phyloP scores from a whole-genome alignment of 208 protist species.

The Acanthamoeba castellanii region DNA sequence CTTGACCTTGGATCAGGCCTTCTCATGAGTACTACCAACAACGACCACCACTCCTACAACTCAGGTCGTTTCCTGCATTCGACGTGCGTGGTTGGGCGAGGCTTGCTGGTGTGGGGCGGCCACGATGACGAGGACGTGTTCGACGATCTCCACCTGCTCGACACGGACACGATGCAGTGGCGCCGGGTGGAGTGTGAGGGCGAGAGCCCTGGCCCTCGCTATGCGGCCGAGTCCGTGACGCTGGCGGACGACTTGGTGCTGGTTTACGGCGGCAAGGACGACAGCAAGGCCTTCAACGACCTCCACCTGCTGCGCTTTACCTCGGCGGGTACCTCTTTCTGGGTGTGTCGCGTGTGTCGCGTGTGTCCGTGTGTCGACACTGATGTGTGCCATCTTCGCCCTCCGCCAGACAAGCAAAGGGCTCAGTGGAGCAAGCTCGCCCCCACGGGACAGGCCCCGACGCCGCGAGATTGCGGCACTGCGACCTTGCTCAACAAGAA shows the following conservation, averaged over 20 bases:
- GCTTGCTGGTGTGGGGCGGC: neutral
- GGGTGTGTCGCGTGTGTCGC: neutral
- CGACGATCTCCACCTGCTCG: neutral
- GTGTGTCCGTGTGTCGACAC: too few species aligned
- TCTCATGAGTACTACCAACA: too few species aligned
- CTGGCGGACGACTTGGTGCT: neutral
- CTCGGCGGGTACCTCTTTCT: too few species aligned
- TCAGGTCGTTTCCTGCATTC: neutral
- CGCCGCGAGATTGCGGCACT: neutral
- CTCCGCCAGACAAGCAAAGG: neutral
- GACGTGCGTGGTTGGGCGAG: neutral
- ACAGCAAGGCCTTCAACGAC: slow-evolving; percentile 7
- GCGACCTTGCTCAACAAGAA: neutral
- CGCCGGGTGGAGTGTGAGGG: neutral
- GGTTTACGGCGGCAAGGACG: slow-evolving; percentile 8
- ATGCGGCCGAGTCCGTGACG: neutral
- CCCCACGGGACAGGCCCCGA: neutral
- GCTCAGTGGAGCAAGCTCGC: neutral
- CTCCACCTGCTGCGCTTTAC: neutral
- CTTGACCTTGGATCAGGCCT: neutral
- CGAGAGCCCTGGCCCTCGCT: neutral
- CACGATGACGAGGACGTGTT: slow-evolving; percentile 36
- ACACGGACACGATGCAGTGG: neutral
- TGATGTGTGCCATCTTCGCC: too few species aligned
- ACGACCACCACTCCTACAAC: neutral